phyloP scores from a whole-genome alignment of 495 filamentous ascomycete species.

The Penicillium simplicissimum region DNA sequence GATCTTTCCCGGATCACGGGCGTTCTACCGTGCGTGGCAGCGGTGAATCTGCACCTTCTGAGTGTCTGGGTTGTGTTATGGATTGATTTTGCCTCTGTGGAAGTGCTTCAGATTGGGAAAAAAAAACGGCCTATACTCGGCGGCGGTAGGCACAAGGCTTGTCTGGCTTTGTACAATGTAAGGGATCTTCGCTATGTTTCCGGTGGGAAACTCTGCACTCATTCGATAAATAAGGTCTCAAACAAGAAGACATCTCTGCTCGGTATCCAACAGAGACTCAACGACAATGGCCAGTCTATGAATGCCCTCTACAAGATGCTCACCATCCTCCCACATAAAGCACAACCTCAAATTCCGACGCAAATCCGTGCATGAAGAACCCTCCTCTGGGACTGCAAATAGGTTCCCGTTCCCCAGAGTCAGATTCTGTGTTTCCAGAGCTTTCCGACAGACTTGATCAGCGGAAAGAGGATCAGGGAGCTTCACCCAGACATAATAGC shows the following conservation, averaged over 20 bases:
- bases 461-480: constrained; percentile 49
- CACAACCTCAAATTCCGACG: constrained; percentile 55
- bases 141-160: no score
- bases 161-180: no score
- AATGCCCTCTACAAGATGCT: constrained; percentile 56
- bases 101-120: no score
- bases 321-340: constrained; percentile 67
- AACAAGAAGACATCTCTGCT: background rate
- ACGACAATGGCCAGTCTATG: constrained; percentile 44
- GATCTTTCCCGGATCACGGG: background rate
- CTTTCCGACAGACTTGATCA: constrained; percentile 45
- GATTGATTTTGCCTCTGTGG: background rate
- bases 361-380: constrained; percentile 21
- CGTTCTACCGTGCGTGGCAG: background rate
- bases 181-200: no score
- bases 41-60: background rate
- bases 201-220: no score
- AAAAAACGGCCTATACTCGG: no score
- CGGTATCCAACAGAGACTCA: background rate
- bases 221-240: background rate
- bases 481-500: constrained; percentile 69
- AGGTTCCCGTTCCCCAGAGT: constrained; percentile 55
- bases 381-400: constrained; percentile 58
- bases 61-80: background rate
- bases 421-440: constrained; percentile 51